Conservation (phyloP, 768 basidiomycete species). For the Mycena filopes region DNA sequence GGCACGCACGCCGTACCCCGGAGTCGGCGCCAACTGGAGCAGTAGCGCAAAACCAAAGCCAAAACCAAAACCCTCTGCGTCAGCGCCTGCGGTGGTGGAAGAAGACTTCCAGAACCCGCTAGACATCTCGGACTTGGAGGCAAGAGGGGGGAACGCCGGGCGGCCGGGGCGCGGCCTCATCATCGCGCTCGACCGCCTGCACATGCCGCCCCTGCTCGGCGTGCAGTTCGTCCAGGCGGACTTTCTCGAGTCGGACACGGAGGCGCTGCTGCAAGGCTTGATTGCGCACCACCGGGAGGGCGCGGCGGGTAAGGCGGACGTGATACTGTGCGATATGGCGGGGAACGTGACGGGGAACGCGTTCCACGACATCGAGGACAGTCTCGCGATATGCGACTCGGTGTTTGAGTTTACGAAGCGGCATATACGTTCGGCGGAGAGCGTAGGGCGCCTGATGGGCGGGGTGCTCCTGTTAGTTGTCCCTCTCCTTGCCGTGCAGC, state of each 20-base stretch:
- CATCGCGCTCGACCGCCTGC: conserved; percentile 84
- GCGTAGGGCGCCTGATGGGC: conserved; percentile 53
- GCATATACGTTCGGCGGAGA: conserved; percentile 61
- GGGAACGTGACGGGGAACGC: conserved; percentile 82
- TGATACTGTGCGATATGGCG: conserved; percentile 93
- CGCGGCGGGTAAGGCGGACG: conserved; percentile 65
- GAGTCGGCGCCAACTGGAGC: conserved; percentile 11
- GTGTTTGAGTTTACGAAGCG: conserved; percentile 74
- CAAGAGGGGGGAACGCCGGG: too few species aligned
- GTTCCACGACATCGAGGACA: conserved; percentile 70
- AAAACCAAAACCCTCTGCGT: too few species aligned
- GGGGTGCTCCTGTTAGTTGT: conserved; percentile 68
- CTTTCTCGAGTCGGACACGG: conserved; percentile 72
- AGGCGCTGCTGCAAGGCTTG: conserved; percentile 50
- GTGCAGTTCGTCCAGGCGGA: conserved; percentile 81
- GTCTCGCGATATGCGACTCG: conserved; percentile 78
- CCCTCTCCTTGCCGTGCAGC: conserved; percentile 17
- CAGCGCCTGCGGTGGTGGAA: too few species aligned
- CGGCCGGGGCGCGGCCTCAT: conserved; percentile 57
- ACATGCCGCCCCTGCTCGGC: conserved; percentile 76
- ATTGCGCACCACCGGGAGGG: conserved; percentile 35
- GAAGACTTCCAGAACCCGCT: conserved; percentile 54
- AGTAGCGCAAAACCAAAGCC: too few species aligned
- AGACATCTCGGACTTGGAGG: conserved; percentile 48
- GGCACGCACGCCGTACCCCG: conserved; percentile 17